Conservation (phyloP, 2,329 filamentous ascomycete genomes). For the Diaporthe vaccinii region DNA sequence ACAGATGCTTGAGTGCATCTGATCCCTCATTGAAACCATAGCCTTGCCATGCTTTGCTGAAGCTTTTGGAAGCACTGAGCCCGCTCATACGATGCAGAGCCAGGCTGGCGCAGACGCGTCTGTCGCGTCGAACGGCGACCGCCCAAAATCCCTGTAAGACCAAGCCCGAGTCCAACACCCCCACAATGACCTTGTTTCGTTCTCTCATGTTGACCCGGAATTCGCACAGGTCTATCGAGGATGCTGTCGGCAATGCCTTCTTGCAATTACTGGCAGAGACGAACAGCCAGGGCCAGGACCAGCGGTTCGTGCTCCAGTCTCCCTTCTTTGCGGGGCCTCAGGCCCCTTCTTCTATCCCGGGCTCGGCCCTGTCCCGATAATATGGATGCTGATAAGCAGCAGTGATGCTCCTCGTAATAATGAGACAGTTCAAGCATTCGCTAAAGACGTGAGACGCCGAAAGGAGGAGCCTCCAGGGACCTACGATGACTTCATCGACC, state of each 20-base stretch:
- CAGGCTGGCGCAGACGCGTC: background rate
- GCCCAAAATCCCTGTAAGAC: slow-evolving; percentile 25
- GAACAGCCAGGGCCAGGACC: background rate
- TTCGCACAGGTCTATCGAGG: background rate
- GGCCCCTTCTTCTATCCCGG: background rate
- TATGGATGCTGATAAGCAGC: background rate
- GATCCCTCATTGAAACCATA: background rate
- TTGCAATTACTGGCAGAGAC: background rate
- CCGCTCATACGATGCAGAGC: slow-evolving; percentile 1
- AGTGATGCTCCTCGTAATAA: background rate
- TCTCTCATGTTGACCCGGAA: background rate
- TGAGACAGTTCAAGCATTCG: slow-evolving; percentile 1
- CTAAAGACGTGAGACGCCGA: slow-evolving; percentile 5
- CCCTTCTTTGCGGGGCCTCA: background rate
- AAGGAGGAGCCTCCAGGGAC: background rate
- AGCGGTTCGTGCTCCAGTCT: background rate
- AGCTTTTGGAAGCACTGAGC: background rate
- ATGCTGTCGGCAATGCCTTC: slow-evolving; percentile 6
- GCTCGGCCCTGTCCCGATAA: background rate
- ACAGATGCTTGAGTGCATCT: background rate
- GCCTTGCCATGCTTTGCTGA: background rate
- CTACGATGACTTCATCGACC: slow-evolving; percentile 28
- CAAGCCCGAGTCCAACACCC: background rate
- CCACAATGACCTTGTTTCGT: background rate
- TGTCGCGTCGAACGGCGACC: background rate